Evolutionary conservation across 1,139 yeast genomes (phyloP), one percentile per base, ranked within the genome.

Genomic region (Sugiyamaella paludigena): DNA sequence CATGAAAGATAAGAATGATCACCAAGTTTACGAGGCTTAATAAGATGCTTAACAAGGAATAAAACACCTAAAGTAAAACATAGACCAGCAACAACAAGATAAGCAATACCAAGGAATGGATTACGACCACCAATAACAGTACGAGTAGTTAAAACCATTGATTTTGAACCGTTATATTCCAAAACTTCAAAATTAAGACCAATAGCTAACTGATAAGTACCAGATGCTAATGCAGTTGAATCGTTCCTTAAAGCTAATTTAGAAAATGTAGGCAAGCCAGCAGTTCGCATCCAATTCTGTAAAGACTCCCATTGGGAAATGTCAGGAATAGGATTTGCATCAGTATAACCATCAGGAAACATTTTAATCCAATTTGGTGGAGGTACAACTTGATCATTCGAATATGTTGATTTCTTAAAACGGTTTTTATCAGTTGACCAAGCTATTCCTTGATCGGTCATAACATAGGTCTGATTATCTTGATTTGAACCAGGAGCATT

Each of bases 261-360:
- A 62, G 87, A 81, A 64, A 94, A 92, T 29, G 81, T 81, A 8
- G 98, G 84, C 54, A 94, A 75, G 0, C 92, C 98, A 2, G 97
- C 84, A 2, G 98, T 84, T 61, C 89, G 82, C 97, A 92, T 91
- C 99, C 99, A 92, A 66, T 91, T 92, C 70, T 92, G 98, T 65
- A 92, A 83, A 61, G 87, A 88, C 53, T 76, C 80, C 92, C 94
- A 84, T 8, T 73, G 70, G 15, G 84, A 75, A 41, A 87, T 73
- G 65, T 92, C 92, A 2, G 98, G 98, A 51, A 92, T 65, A n/a
- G 58, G 58, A 64, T 88, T 89, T 10, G 83, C 81, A 27, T 79
- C 84, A 15, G 85, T 89, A 70, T 92, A 92, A 0, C 98, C 98
- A 55, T 89, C 66, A n/a, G 98, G 98, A 66, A 66, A 92, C 71